phyloP scores from a whole-genome alignment of 768 basidiomycete genomes.

The Megacollybia marginata region DNA sequence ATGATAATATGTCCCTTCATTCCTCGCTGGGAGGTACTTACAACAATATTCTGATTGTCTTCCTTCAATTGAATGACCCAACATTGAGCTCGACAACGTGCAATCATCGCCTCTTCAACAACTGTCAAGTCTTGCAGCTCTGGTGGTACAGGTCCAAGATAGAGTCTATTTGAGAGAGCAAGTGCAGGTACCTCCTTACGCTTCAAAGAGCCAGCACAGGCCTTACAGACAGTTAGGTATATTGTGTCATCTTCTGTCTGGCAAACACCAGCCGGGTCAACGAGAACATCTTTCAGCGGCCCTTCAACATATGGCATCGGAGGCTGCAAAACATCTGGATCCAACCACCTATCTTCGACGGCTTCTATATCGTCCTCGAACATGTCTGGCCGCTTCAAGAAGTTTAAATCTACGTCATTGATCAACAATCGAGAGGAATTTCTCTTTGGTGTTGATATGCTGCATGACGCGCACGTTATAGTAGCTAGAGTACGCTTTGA shows the following conservation, averaged over 20 bases:
- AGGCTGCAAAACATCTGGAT: not conserved
- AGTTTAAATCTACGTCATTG: not conserved
- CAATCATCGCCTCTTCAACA: too few relatives aligned
- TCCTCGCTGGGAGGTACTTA: too few relatives aligned
- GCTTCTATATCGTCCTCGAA: not conserved
- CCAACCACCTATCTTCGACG: not conserved
- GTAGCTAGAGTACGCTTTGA: not conserved
- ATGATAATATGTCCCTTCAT: too few relatives aligned
- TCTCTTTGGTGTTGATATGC: not conserved
- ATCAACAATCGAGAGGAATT: not conserved
- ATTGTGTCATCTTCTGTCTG: not conserved
- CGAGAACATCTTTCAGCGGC: not conserved
- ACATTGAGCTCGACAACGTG: too few relatives aligned
- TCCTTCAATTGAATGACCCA: too few relatives aligned
- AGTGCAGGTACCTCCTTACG: not conserved
- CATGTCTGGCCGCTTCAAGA: not conserved
- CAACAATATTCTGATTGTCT: too few relatives aligned
- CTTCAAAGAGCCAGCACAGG: not conserved
- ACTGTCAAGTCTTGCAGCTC: not conserved
- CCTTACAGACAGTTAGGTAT: not conserved
- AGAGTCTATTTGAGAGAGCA: constrained; percentile 5
- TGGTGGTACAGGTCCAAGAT: constrained; percentile 10
- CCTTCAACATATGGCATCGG: not conserved
- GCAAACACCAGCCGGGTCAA: not conserved
- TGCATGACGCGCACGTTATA: not conserved